Evolutionary conservation across 345 rosid species (phyloP).

Genomic region (Eucalyptus pumila): DNA sequence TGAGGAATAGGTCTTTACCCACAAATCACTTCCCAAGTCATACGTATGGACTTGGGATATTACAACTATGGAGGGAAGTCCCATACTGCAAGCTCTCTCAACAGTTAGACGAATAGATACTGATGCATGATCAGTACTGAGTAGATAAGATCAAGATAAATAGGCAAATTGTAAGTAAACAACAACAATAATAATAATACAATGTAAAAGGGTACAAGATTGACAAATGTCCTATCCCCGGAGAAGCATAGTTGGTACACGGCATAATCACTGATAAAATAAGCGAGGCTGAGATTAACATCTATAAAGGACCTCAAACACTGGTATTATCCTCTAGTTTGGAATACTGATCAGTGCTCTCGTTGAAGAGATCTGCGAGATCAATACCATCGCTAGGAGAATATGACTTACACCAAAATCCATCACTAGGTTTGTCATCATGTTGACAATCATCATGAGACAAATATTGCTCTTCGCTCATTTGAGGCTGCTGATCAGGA

Average conservation of each 20-base stretch:
- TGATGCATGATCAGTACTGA: neutral
- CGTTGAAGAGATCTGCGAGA: neutral
- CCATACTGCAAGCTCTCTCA: neutral
- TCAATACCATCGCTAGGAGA: neutral
- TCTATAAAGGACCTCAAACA: neutral
- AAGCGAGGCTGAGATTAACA: neutral
- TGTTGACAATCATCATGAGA: neutral
- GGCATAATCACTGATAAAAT: neutral
- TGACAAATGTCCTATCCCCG: neutral
- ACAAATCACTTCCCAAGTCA: neutral
- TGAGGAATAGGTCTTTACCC: neutral
- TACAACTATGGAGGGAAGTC: neutral
- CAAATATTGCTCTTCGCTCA: neutral
- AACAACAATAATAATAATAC: neutral
- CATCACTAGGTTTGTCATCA: neutral
- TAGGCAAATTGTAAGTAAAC: neutral
- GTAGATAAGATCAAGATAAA: neutral
- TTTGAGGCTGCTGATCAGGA: neutral
- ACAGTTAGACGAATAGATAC: neutral
- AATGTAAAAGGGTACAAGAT: neutral
- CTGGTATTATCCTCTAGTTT: neutral
- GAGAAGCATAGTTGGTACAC: neutral
- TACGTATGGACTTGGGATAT: neutral
- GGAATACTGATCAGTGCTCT: neutral
- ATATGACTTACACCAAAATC: neutral